A percentile compares a stretch with the other conserved stretches of the same genome.
Conservation (phyloP, 179 eudicot species). For the Heliamphora ciliata region DNA sequence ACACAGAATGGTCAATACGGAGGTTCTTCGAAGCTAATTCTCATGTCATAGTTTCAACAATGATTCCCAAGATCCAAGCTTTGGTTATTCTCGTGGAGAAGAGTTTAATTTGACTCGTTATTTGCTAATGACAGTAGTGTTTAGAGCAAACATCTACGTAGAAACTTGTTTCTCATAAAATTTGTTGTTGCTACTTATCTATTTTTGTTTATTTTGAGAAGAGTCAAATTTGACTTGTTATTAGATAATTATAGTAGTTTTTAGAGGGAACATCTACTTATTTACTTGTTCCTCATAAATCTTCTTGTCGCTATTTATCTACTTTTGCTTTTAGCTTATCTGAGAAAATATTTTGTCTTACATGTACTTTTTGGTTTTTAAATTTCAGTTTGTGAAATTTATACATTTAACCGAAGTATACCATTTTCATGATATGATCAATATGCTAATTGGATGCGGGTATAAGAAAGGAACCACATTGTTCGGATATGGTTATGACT, state of each 20-base stretch:
- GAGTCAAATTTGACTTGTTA: neutral
- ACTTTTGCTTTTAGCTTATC: neutral
- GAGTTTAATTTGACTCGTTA: neutral
- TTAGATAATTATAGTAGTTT: neutral
- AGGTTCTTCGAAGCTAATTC: neutral
- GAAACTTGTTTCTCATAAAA: neutral
- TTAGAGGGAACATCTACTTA: neutral
- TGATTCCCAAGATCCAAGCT: neutral
- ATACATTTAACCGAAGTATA: slow-evolving; percentile 59
- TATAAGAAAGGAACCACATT: slow-evolving; percentile 90
- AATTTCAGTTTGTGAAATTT: slow-evolving; percentile 62
- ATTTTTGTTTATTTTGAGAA: neutral
- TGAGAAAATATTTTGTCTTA: slow-evolving; percentile 4
- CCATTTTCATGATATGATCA: slow-evolving; percentile 94
- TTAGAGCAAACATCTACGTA: neutral
- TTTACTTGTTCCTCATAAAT: neutral
- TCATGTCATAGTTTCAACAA: neutral
- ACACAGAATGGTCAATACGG: neutral
- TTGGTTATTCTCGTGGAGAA: slow-evolving; percentile 3
- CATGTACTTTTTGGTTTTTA: slow-evolving; percentile 13
- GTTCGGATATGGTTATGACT: slow-evolving; percentile 95
- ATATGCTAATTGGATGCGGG: slow-evolving; percentile 82
- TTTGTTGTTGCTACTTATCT: neutral
- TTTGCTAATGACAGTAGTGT: neutral
- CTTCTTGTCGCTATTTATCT: neutral